Base-by-base conservation (phyloP, 2,329 filamentous ascomycete genomes). In the Mariannaea sp. region DNA sequence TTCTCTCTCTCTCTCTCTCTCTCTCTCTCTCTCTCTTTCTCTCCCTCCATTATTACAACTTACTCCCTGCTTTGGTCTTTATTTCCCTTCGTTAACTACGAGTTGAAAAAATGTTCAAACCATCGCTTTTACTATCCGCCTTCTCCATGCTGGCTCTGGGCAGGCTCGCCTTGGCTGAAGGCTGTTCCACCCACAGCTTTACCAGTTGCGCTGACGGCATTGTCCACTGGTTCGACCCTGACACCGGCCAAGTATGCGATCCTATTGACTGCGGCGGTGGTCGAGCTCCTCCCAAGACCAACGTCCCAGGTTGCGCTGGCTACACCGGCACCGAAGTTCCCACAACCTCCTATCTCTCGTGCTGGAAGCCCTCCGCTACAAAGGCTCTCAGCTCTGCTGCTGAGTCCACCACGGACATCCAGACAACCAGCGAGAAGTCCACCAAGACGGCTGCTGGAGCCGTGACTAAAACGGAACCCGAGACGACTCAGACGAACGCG, bases 261-360 rank as follows among this genome's bases (percentile, higher is more conserved):
- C 65, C 76, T 56, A 71, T 79, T 43, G 79, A 82, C 71, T 83
- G 80, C 58, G 80, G 80, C 24, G 80, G 80, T 40, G 80, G 80
- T 12, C 73, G 75, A 40, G 80, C 79, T 17, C 79, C 79, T 1
- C 74, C 75, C 24, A 81, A 77, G 67, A 75, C 72, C 27, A 72
- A 70, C 39, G 74, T 79, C 24, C 80, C 79, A 2, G 79, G 79
- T 10, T 83, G 80, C 60, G 63, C 71, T 4, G 61, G 58, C 4
- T 80, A 79, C 68, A 62, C 60, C 1, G 75, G 75, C 42, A 75
- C 74, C 2, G 70, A 64, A 26, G 38, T 48, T 0, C 49, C 46
- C 4, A 33, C 42, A 16, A 41, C 43, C 4, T 59, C 58, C 0
- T 61, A 61, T n/a, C 44, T 61, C 9, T 61, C 59, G 0, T 61